A percentile compares a stretch with the other conserved stretches of the same genome.
These are phyloP conservation scores for Trypanosoma grayi DNA, from an alignment of 208 protist species.

Conservation along the genomic window DNA sequence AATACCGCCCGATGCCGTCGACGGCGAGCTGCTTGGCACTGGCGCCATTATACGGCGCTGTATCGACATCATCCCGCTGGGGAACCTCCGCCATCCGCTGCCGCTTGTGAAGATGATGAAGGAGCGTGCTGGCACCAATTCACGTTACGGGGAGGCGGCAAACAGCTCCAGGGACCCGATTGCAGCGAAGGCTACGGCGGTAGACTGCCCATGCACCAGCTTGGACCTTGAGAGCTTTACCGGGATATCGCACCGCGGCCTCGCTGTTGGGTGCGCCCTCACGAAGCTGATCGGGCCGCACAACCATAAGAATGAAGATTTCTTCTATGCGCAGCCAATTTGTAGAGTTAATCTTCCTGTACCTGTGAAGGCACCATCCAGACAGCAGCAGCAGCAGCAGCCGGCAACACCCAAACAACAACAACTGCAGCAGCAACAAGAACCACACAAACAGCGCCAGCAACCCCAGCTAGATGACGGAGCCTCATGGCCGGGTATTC, in stretches of 20 bases:
- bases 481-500: not conserved
- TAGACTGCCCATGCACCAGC: constrained; percentile 31
- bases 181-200: not conserved
- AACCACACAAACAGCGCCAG: too few relatives aligned
- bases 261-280: constrained; percentile 49
- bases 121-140: not conserved
- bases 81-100: not conserved
- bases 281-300: constrained; percentile 38
- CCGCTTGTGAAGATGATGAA: not conserved
- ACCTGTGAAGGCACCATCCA: not conserved
- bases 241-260: constrained; percentile 38
- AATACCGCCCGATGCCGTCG: not conserved
- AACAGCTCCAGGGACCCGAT: not conserved
- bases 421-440: not conserved
- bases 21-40: not conserved
- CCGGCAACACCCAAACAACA: not conserved
- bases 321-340: constrained; percentile 24
- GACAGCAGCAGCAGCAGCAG: constrained; percentile 1
- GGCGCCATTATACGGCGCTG: not conserved
- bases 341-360: constrained; percentile 18
- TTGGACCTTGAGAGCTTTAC: constrained; percentile 49
- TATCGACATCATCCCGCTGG: constrained; percentile 19
- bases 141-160: not conserved
- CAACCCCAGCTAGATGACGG: too few relatives aligned
- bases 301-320: constrained; percentile 3